phyloP scores from a whole-genome alignment of 1,139 yeast genomes.

The Candida sp. region DNA sequence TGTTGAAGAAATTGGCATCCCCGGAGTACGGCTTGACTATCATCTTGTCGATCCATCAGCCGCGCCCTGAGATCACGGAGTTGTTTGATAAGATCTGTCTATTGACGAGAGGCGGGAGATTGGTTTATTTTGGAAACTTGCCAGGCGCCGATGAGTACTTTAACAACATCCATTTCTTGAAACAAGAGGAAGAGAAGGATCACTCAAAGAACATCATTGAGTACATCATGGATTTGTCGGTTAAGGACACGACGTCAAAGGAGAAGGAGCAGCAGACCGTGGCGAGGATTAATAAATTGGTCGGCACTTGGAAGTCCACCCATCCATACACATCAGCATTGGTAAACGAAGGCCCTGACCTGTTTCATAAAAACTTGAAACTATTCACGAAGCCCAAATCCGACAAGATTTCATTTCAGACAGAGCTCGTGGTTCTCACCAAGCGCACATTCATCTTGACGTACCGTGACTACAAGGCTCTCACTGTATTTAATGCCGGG shows the following conservation, averaged over 20 bases:
- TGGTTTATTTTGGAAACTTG: conserved; percentile 63
- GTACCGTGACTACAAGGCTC: conserved; percentile 61
- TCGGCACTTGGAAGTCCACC: conserved; percentile 50
- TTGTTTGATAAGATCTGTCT: conserved; percentile 74
- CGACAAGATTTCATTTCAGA: conserved; percentile 30
- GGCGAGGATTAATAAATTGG: conserved; percentile 49
- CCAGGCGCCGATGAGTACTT: conserved; percentile 55
- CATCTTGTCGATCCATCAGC: conserved; percentile 83
- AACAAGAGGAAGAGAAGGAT: conserved; percentile 3
- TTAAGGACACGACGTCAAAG: conserved; percentile 59
- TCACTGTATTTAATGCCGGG: conserved; percentile 58
- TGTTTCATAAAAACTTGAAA: conserved; percentile 26
- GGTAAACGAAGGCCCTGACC: conserved; percentile 5
- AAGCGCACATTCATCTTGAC: conserved; percentile 60
- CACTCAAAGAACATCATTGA: conserved; percentile 50
- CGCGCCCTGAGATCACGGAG: conserved; percentile 71
- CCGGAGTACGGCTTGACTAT: conserved; percentile 68
- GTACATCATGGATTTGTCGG: conserved; percentile 69
- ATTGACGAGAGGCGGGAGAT: conserved; percentile 69
- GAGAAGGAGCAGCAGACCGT: conserved; percentile 47
- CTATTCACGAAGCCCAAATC: conserved; percentile 30
- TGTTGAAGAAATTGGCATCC: conserved; percentile 57
- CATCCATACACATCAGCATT: conserved; percentile 2
- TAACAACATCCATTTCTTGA: conserved; percentile 26
- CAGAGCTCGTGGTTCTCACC: conserved; percentile 59